Evolutionary conservation across 2,329 filamentous ascomycete species (phyloP), one percentile per base, ranked within the genome.

Genomic region (Thermoascus crustaceus): DNA sequence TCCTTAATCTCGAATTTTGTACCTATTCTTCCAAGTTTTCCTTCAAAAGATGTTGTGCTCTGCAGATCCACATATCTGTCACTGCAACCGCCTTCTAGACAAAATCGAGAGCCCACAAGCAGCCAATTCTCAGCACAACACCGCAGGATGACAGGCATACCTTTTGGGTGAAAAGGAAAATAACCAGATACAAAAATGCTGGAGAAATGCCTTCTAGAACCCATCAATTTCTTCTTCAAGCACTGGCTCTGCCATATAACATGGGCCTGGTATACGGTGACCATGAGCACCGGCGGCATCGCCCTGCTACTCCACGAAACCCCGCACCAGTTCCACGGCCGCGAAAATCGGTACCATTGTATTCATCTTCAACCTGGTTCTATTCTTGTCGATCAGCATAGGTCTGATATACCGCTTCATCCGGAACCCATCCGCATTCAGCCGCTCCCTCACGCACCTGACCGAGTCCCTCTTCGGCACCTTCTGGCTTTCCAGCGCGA

Each of bases 201-300:
- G n/a, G n/a, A n/a, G n/a, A n/a, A n/a, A n/a, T 29, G 26, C 4
- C 13, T 17, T 29, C 14, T 13, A 29, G 9, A 10, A 29, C n/a
- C 23, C 21, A 16, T 8, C n/a, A 40, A 13, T 3, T 39, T 41
- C 10, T 32, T 26, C 10, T 27, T 43, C 10, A 21, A 19, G 10
- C 18, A 41, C 5, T 34, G 41, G 8, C 16, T 41, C 9, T 26
- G 39, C 35, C 72, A 76, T 54, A 75, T 78, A 46, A 77, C 73
- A 1, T 78, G 75, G 77, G 75, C 73, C 10, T 84, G 80, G 79
- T 86, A 78, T 57, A 79, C 78, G 1, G 65, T 75, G 18, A 76
- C 78, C 3, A 85, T 85, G 80, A 79, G 76, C 23, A 83, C 80
- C 0, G 81, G 81, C n/a, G 79, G 79, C 0, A 59, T 85, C 1